Percentiles rank a stretch among this genome's conserved stretches.
phyloP scores from a whole-genome alignment of 2,329 filamentous ascomycete genomes.

The Ascochyta pisi region DNA sequence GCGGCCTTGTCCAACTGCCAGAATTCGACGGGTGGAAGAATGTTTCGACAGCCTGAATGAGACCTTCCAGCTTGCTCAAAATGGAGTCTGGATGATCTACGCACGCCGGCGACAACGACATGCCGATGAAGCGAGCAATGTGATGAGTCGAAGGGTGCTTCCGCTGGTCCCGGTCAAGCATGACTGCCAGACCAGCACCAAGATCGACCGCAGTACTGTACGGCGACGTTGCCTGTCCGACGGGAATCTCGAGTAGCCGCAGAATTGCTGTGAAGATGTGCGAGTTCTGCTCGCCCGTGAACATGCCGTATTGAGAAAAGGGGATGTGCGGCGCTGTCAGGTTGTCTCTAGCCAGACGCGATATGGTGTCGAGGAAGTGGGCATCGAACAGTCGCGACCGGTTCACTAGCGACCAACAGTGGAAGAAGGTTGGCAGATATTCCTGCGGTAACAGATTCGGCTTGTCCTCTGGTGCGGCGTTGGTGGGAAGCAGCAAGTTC shows the following conservation, averaged over 20 bases:
- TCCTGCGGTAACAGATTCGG: constrained; percentile 83
- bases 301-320: constrained; percentile 88
- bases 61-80: constrained; percentile 82
- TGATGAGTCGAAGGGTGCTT: constrained; percentile 93
- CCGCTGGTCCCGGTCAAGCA: constrained; percentile 89
- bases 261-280: constrained; percentile 92
- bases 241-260: constrained; percentile 90
- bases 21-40: constrained; percentile 99
- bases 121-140: constrained; percentile 90
- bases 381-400: constrained; percentile 87
- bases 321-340: constrained; percentile 75
- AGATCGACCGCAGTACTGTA: constrained; percentile 84
- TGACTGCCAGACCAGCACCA: constrained; percentile 79
- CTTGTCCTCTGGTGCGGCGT: constrained; percentile 73
- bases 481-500: constrained; percentile 87
- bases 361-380: constrained; percentile 88
- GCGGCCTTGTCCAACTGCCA: constrained; percentile 85
- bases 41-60: constrained; percentile 94
- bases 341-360: constrained; percentile 84
- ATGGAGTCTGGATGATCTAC: constrained; percentile 79
- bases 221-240: constrained; percentile 92
- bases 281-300: constrained; percentile 88
- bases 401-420: constrained; percentile 92
- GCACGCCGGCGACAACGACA: constrained; percentile 87
- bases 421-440: constrained; percentile 92